Conservation (phyloP, 192 early-diverging fungal genomes). For the Linnemannia schmuckeri region DNA sequence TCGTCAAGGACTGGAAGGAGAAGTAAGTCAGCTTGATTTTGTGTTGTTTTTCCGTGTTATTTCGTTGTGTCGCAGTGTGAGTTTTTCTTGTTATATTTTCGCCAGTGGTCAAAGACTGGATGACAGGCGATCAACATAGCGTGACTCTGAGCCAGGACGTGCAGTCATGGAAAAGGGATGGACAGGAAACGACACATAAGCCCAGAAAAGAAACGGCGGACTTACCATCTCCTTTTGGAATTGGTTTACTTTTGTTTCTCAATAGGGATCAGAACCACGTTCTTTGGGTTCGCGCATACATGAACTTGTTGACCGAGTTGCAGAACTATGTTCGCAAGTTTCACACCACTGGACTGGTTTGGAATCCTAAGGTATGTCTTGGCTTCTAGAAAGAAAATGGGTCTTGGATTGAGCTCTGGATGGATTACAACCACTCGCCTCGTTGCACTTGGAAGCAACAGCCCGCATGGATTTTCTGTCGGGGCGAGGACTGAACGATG, state of each 20-base stretch:
- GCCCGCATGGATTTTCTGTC: background rate
- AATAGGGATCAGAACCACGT: constrained; percentile 83
- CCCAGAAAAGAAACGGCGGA: background rate
- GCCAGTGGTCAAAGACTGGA: background rate
- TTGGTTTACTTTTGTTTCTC: background rate
- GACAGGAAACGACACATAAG: background rate
- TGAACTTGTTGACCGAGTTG: constrained; percentile 79
- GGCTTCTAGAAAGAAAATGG: background rate
- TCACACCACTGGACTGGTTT: constrained; percentile 90
- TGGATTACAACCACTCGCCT: background rate
- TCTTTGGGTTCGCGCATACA: constrained; percentile 86
- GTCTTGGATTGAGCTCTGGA: background rate
- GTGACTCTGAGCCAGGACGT: background rate
- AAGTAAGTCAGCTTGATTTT: constrained; percentile 67
- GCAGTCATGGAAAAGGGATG: background rate
- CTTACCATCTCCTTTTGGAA: background rate
- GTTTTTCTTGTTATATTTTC: constrained; percentile 1
- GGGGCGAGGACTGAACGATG: background rate
- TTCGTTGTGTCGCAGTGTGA: background rate
- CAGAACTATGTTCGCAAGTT: constrained; percentile 89
- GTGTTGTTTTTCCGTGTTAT: background rate
- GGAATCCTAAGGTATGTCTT: constrained; percentile 82
- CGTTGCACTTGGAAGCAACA: background rate
- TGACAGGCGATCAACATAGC: background rate
- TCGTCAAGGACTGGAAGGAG: constrained; percentile 91